Evolutionary conservation across 345 rosid genomes (phyloP), one percentile per base, ranked within the genome.

Genomic region (Moringa oleifera): DNA sequence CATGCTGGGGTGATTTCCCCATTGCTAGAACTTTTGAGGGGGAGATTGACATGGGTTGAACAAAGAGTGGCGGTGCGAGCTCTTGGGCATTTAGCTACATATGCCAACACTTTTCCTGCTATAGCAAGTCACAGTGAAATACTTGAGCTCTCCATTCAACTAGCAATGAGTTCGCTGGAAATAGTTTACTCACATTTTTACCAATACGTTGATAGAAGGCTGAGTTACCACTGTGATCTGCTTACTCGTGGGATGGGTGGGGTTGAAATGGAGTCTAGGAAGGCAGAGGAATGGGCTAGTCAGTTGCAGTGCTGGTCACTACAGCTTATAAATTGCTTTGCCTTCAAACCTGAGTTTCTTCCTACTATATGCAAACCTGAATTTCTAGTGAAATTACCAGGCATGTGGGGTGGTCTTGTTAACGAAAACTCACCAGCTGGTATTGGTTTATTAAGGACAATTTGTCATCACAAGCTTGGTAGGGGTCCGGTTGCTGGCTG

Each of bases 161-260:
- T 95, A 37, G 97, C 89, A 0, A 83, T 91, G 89, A 84, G 99
- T 66, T 91, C 99, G 6, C 66, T 95, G 59, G 99, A 95, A 68
- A 95, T 95, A 55, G 99, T 95, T 65, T 95, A 95, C 71, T 87
- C 91, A 0, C 97, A 91, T 73, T 95, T 95, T 74, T 95, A 95
- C 64, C 99, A 95, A 75, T 81, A 66, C 58, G 82, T 80, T 0
- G 96, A 90, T 66, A 79, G 91, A 59, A 82, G 97, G 69, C 67
- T 81, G 23, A 90, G 95, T 69, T 95, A 95, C 68, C 99, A 95
- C 68, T 85, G 99, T 18, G 99, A 95, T 75, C 76, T 95, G 75
- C 87, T 91, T 59, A 95, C 99, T 4, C 97, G 99, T 23, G 99
- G 99, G 17, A 95, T 95, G 99, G 99, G 99, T 51, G 99, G 97